phyloP scores from a whole-genome alignment of 495 filamentous ascomycete genomes.

The Annulohypoxylon stygium region DNA sequence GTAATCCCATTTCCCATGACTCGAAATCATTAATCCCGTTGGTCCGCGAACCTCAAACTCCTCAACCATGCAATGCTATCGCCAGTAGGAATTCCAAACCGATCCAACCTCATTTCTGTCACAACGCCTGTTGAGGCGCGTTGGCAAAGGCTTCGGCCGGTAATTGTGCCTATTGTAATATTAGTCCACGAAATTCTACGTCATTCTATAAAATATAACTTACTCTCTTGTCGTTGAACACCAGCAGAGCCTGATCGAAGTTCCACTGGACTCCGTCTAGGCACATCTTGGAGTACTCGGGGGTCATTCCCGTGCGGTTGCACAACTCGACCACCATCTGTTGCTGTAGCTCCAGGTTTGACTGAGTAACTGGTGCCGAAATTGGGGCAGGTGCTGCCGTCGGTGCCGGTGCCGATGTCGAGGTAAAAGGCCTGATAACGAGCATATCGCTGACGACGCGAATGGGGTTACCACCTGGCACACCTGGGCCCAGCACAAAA shows the following conservation, averaged over 20 bases:
- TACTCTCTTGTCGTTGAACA: constrained; percentile 72
- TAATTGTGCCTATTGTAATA: constrained; percentile 47
- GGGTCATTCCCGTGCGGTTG: constrained; percentile 76
- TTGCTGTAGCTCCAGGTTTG: constrained; percentile 65
- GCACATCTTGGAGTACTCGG: constrained; percentile 78
- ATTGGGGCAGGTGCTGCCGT: constrained; percentile 31
- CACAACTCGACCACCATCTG: constrained; percentile 74
- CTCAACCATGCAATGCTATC: constrained; percentile 37
- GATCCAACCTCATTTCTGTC: not conserved
- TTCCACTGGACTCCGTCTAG: constrained; percentile 80
- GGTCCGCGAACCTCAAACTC: constrained; percentile 40
- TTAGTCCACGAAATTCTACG: constrained; percentile 13
- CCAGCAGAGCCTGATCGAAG: constrained; percentile 72
- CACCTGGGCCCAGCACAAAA: constrained; percentile 84
- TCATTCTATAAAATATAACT: constrained; percentile 7
- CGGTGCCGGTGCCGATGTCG: constrained; percentile 35
- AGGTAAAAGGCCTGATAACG: constrained; percentile 71
- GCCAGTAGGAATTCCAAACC: constrained; percentile 7
- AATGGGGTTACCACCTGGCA: constrained; percentile 68
- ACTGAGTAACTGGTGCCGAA: constrained; percentile 38
- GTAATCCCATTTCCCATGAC: constrained; percentile 5
- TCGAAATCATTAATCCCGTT: constrained; percentile 25
- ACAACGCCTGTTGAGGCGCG: constrained; percentile 22
- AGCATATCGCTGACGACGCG: constrained; percentile 86
- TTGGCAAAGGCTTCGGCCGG: constrained; percentile 56